Percentiles rank a stretch among this genome's conserved stretches.
Conservation (phyloP, 1,284 basidiomycete species). For the Vanrija humicola region DNA sequence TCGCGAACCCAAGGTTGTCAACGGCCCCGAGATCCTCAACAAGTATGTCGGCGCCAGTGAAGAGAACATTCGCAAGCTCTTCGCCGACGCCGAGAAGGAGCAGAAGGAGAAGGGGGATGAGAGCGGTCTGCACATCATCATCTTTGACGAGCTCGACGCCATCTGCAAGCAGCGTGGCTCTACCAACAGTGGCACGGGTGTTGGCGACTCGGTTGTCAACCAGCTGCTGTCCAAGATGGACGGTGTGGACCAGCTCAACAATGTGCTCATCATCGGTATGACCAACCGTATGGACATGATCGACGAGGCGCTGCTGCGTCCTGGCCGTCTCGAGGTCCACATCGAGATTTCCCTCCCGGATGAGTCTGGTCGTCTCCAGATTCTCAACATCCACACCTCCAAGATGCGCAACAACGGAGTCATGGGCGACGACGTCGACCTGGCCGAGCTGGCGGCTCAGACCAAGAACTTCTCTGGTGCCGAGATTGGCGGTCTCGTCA, state of each 20-base stretch:
- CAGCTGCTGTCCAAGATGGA: constrained; percentile 99
- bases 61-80: constrained; percentile 97
- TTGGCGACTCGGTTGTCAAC: constrained; percentile 98
- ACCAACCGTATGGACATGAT: constrained; percentile 99
- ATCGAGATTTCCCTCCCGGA: constrained; percentile 99
- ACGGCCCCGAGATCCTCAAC: constrained; percentile 90
- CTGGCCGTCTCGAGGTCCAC: constrained; percentile 98
- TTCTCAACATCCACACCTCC: constrained; percentile 89
- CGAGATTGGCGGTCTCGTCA: constrained; percentile 92
- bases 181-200: constrained; percentile 81
- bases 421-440: constrained; percentile 83
- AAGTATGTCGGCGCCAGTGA: constrained; percentile 98
- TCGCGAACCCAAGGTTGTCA: constrained; percentile 96
- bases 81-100: constrained; percentile 97
- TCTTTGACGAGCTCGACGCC: constrained; percentile 95
- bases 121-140: constrained; percentile 97
- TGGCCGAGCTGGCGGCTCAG: constrained; percentile 72
- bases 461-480: constrained; percentile 99
- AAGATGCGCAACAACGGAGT: constrained; percentile 92
- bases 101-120: constrained; percentile 99
- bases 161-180: constrained; percentile 98
- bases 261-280: constrained; percentile 99
- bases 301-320: constrained; percentile 94
- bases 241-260: constrained; percentile 98
- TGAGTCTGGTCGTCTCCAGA: constrained; percentile 87